A percentile compares a stretch with the other conserved stretches of the same genome.
Evolutionary conservation across 495 filamentous ascomycete species (phyloP).

Genomic region (Xylaria cubensis): DNA sequence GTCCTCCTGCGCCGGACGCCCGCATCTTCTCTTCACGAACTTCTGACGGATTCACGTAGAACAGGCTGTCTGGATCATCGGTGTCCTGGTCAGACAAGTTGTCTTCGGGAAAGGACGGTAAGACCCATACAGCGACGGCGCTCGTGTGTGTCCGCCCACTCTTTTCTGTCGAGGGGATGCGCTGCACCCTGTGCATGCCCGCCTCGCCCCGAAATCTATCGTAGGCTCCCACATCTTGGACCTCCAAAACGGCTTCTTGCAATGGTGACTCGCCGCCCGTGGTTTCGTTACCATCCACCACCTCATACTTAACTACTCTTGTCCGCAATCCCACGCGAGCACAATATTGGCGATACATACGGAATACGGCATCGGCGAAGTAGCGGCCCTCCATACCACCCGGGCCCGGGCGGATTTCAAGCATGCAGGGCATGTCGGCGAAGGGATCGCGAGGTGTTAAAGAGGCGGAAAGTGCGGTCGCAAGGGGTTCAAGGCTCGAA

Average conservation of each 20-base stretch:
- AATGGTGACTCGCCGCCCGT: slow-evolving; percentile 67
- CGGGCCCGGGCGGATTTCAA: slow-evolving; percentile 93
- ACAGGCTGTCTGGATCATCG: slow-evolving; percentile 86
- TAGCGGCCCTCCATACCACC: slow-evolving; percentile 89
- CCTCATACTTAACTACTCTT: slow-evolving; percentile 59
- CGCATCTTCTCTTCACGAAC: slow-evolving; percentile 91
- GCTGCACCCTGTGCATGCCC: slow-evolving; percentile 93
- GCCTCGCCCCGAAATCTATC: slow-evolving; percentile 81
- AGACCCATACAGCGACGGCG: slow-evolving; percentile 86
- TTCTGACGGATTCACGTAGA: slow-evolving; percentile 85
- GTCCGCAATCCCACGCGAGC: slow-evolving; percentile 56
- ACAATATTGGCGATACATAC: slow-evolving; percentile 89
- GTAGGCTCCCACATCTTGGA: slow-evolving; percentile 80
- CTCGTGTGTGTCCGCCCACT: slow-evolving; percentile 93
- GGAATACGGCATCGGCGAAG: slow-evolving; percentile 84
- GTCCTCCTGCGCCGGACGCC: slow-evolving; percentile 88
- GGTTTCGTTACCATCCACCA: slow-evolving; percentile 62
- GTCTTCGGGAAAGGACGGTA: slow-evolving; percentile 79
- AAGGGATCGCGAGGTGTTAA: slow-evolving; percentile 92
- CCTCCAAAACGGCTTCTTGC: slow-evolving; percentile 84
- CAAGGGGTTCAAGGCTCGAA: slow-evolving; percentile 63
- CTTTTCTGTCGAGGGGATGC: slow-evolving; percentile 87
- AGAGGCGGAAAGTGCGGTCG: slow-evolving; percentile 69
- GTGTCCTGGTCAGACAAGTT: slow-evolving; percentile 63
- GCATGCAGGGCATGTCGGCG: slow-evolving; percentile 85